A percentile compares a stretch with the other conserved stretches of the same genome.
Conservation (phyloP, 306 rosid species). For the Glycine latifolia region DNA sequence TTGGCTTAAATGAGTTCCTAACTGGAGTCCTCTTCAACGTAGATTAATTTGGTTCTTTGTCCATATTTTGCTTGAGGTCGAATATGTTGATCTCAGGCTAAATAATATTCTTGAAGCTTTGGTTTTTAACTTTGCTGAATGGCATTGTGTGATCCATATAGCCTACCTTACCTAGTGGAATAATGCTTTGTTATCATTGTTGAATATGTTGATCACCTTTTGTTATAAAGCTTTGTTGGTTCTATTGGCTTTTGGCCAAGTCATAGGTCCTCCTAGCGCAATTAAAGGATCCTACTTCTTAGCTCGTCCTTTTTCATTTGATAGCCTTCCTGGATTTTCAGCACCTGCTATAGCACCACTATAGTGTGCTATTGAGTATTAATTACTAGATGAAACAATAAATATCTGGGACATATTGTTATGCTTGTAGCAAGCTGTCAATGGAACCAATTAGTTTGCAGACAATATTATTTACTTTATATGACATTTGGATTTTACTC, state of each 20-base stretch:
- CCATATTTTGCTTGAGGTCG: neutral
- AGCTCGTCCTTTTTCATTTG: neutral
- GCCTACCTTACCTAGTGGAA: too few relatives aligned
- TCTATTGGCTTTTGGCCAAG: neutral
- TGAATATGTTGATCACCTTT: neutral
- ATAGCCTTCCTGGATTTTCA: neutral
- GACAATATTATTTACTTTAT: constrained; percentile 34
- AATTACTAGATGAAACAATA: constrained; percentile 6
- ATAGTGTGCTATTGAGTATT: neutral
- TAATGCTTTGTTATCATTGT: neutral
- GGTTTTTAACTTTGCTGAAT: too few relatives aligned
- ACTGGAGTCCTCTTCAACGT: neutral
- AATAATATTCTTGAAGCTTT: too few relatives aligned
- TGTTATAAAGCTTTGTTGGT: neutral
- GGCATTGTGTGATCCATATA: too few relatives aligned
- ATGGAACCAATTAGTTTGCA: constrained; percentile 34
- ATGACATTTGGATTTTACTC: constrained; percentile 23
- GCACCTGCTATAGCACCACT: neutral
- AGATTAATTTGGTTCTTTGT: neutral
- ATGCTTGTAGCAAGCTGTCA: constrained; percentile 24
- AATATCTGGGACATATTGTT: constrained; percentile 33
- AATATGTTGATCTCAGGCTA: neutral
- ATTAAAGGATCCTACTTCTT: constrained; percentile 11
- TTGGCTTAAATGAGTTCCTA: neutral
- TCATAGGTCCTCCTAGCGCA: neutral